Base-by-base conservation (phyloP, 257 asterid genomes). In the Fraxinus quadrangulata region DNA sequence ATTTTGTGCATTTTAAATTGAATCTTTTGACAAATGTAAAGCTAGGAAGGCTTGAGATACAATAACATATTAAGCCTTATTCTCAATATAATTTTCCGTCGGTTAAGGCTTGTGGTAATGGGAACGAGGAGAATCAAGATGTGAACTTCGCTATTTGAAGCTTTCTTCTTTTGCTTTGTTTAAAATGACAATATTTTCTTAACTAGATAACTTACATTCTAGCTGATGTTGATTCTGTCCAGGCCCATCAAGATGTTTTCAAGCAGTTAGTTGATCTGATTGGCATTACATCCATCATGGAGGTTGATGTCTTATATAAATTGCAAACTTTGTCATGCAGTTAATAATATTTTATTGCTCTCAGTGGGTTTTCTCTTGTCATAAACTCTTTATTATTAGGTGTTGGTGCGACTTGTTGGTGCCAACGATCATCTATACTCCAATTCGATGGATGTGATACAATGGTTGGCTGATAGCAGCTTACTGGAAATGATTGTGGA, bases 221-320 rank as follows among this genome's bases (percentile, higher is more conserved):
- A 37, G 67, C 77, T 80, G 56, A 51, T 16, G 67, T 72, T 66
- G 51, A 39, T 74, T 70, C 34, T 71, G 49, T 83, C 75, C 87
- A 96, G 99, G 89, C 90, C 69, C 96, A 92, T 85, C 98, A 91
- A 84, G 96, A 93, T 68, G 97, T 93, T 75, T 89, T 96, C 72
- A 87, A 83, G 78, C 89, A 87, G 88, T 94, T 96, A 84, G 98
- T 96, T 79, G 98, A 96, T 92, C 88, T 96, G 90, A 93, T 96
- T 82, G 99, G 98, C 70, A 89, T 96, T 81, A 93, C 98, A 61
- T 96, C 99, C 75, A 93, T 96, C 80, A 96, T 93, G 99, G 99
- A 96, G 98, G 99, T 96, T 81, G 76, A 84, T 23, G 75, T 73
- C 79, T 73, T 72, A 16, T 39, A 42, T 75, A 33, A 54, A 33